These are phyloP conservation scores for Dendrobium officinale DNA, from an alignment of 106 monocot genomes.

Conservation along the genomic window DNA sequence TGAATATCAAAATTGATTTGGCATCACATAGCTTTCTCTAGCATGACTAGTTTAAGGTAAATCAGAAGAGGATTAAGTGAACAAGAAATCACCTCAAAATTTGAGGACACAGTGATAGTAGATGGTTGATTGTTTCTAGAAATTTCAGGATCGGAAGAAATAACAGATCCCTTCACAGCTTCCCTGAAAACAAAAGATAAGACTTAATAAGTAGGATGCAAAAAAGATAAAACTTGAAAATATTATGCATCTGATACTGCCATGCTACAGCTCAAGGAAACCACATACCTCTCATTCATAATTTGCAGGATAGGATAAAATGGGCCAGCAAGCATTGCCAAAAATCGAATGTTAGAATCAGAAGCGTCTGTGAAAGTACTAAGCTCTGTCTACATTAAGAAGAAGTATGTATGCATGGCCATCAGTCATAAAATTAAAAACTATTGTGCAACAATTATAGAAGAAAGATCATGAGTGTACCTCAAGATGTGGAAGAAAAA, in stretches of 20 bases:
- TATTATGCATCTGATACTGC: not conserved
- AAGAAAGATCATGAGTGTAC: slow-evolving; percentile 18
- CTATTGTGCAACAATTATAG: not conserved
- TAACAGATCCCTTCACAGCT: slow-evolving; percentile 25
- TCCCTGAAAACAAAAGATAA: slow-evolving; percentile 43
- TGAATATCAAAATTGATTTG: not conserved
- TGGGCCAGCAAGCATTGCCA: slow-evolving; percentile 97
- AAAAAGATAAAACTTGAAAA: not conserved
- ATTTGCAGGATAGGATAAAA: slow-evolving; percentile 78
- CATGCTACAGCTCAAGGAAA: not conserved
- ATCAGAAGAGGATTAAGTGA: not conserved
- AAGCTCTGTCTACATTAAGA: slow-evolving; percentile 65
- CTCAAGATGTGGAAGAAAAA: slow-evolving; percentile 89
- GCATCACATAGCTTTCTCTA: not conserved
- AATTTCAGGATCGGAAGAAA: slow-evolving; percentile 45
- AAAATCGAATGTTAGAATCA: slow-evolving; percentile 59
- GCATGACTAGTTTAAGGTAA: not conserved
- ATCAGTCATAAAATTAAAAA: slow-evolving; percentile 7
- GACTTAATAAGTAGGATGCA: not conserved
- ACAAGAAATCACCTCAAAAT: slow-evolving; percentile 62
- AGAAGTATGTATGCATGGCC: not conserved
- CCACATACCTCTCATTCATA: slow-evolving; percentile 72
- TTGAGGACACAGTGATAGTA: slow-evolving; percentile 74
- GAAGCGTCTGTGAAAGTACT: slow-evolving; percentile 51
- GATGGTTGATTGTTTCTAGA: slow-evolving; percentile 40